These are phyloP conservation scores for Fusarium stilboides DNA, from an alignment of 2,329 filamentous ascomycete species.

Conservation along the genomic window DNA sequence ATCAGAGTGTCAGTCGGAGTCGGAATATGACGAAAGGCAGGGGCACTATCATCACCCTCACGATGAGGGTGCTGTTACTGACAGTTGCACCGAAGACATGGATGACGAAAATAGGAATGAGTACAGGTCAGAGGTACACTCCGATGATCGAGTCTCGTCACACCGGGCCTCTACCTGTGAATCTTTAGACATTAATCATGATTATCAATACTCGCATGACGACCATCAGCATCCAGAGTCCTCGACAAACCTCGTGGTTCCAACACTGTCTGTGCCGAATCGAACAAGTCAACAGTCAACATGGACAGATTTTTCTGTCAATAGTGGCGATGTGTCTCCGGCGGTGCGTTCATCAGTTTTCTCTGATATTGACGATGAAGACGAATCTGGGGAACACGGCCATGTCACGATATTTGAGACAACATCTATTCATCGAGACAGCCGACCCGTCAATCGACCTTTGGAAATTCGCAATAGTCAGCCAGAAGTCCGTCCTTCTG, in stretches of 20 bases:
- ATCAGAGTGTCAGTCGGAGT: conserved; percentile 58
- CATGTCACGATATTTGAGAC: conserved; percentile 55
- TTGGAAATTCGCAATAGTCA: conserved; percentile 43
- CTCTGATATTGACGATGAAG: conserved; percentile 45
- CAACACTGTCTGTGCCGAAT: conserved; percentile 61
- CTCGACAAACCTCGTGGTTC: conserved; percentile 64
- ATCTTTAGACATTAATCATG: conserved; percentile 56
- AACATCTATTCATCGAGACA: conserved; percentile 49
- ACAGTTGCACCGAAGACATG: conserved; percentile 56
- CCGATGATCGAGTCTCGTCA: conserved; percentile 52
- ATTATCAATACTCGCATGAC: conserved; percentile 47
- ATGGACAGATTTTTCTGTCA: conserved; percentile 74
- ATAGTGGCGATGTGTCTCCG: conserved; percentile 63
- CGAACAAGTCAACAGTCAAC: conserved; percentile 69
- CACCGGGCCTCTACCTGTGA: conserved; percentile 59
- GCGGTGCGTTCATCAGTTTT: conserved; percentile 50
- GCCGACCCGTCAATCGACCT: conserved; percentile 37
- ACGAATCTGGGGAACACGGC: conserved; percentile 50
- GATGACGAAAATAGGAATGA: conserved; percentile 52
- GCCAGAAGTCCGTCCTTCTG: conserved; percentile 44
- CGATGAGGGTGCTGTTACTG: conserved; percentile 54
- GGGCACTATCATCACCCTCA: conserved; percentile 46
- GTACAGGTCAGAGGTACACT: conserved; percentile 50
- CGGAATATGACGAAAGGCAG: conserved; percentile 49
- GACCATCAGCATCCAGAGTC: conserved; percentile 55